Conservation (phyloP, 345 rosid species). For the Heritiera littoralis region DNA sequence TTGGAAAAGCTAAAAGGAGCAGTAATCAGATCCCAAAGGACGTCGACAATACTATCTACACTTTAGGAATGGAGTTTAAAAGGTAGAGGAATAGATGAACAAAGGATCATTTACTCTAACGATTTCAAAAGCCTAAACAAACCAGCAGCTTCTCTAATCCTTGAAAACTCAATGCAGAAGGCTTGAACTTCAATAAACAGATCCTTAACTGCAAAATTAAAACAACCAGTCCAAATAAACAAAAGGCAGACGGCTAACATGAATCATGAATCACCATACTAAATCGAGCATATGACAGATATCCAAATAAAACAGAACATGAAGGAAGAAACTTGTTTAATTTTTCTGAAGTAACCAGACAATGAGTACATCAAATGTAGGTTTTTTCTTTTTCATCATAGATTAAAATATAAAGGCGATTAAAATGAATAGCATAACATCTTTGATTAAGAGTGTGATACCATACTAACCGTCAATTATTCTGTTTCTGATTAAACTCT, state of each 20-base stretch:
- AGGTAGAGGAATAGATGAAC: background rate
- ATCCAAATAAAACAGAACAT: too few relatives aligned
- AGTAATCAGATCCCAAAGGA: background rate
- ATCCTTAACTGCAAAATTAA: constrained; percentile 73
- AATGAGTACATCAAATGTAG: too few relatives aligned
- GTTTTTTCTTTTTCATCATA: too few relatives aligned
- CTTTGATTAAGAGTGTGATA: background rate
- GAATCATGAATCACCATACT: background rate
- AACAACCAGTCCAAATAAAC: background rate
- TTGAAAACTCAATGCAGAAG: constrained; percentile 91
- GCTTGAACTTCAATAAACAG: constrained; percentile 97
- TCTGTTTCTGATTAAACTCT: constrained; percentile 87
- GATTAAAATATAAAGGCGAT: background rate
- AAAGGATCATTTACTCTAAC: constrained; percentile 45
- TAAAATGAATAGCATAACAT: too few relatives aligned
- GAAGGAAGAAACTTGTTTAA: too few relatives aligned
- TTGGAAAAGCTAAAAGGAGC: background rate
- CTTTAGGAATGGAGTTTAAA: background rate
- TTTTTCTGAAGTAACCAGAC: too few relatives aligned
- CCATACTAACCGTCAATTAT: constrained; percentile 69
- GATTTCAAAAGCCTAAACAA: constrained; percentile 82
- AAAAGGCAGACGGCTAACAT: background rate
- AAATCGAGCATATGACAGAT: background rate
- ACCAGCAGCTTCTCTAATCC: constrained; percentile 87
- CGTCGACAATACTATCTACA: constrained; percentile 5